Conservation (phyloP, 495 filamentous ascomycete genomes). For the Lepidopterella palustris region DNA sequence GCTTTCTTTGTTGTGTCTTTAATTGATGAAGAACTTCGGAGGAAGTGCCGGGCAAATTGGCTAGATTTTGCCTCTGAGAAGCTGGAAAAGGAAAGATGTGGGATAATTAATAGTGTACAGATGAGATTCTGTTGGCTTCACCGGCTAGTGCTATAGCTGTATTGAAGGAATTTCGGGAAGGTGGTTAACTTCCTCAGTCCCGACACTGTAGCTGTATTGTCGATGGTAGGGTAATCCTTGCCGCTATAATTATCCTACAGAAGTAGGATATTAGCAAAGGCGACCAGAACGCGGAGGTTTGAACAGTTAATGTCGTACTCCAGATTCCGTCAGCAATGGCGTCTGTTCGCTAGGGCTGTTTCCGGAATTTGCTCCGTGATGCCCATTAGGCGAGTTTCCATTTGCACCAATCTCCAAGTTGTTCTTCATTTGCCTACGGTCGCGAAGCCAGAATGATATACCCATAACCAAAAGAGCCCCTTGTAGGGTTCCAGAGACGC, state of each 20-base stretch:
- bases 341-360: neutral
- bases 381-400: neutral
- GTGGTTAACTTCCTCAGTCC: too few relatives aligned
- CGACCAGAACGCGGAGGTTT: neutral
- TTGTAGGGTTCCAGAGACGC: slow-evolving; percentile 81
- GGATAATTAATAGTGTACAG: too few relatives aligned
- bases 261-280: neutral
- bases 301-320: neutral
- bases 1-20: too few relatives aligned
- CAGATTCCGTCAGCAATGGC: neutral
- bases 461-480: slow-evolving; percentile 74
- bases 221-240: neutral
- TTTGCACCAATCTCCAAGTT: neutral
- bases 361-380: neutral
- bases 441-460: slow-evolving; percentile 63
- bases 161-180: too few relatives aligned
- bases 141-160: too few relatives aligned
- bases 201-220: too few relatives aligned
- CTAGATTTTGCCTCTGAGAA: too few relatives aligned
- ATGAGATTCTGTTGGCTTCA: too few relatives aligned
- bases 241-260: neutral
- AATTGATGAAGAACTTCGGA: too few relatives aligned
- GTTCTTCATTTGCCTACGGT: slow-evolving; percentile 21
- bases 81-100: too few relatives aligned
- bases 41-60: too few relatives aligned